Evolutionary conservation across 495 filamentous ascomycete species (phyloP), one percentile per base, ranked within the genome.

Genomic region (Penicillium lividum): DNA sequence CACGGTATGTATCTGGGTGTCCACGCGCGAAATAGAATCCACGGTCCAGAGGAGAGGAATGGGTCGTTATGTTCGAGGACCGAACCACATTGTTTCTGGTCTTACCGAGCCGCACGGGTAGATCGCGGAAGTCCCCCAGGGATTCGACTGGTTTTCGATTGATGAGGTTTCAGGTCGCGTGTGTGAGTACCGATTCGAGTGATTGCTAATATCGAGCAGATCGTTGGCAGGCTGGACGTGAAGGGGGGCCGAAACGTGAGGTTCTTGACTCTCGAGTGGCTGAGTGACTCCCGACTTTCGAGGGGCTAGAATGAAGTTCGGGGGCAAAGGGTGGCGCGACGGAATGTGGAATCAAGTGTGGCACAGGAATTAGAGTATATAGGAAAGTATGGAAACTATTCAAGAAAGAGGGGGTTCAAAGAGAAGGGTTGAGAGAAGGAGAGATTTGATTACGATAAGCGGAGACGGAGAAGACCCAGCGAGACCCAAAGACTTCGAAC

Each of bases 81-180:
- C 53, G 58, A 60, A 61, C 70, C 66, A 67, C 73, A 77, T 74
- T 69, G 70, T 77, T 73, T 70, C 69, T 45, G 54, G 57, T 31
- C 46, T 33, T 5, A 56, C 60, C 57, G 56, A 53, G 62, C 46
- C 58, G 63, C 63, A 56, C 52, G 38, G 38, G 4, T 40, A n/a
- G 6, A 16, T 40, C 38, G 13, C 38, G 38, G n/a, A 7, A 40
- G 13, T 40, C 38, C 15, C 13, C 38, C 38, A 6, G 15, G 15
- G 5, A 40, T 4, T 40, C 38, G 38, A 40, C 15, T 1, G 38
- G 13, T n/a, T 16, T 40, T 40, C 38, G 38, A 40, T 40, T 40
- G 38, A 16, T 7, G 4, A 7, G 7, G 4, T 40, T 40, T 5
- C 15, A 15, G 7, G 7, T 40, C 38, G 38, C 38, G 38, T 15